Percentiles rank a stretch among this genome's conserved stretches.
phyloP scores from a whole-genome alignment of 2,329 filamentous ascomycete species.

The Alternaria sp. region DNA sequence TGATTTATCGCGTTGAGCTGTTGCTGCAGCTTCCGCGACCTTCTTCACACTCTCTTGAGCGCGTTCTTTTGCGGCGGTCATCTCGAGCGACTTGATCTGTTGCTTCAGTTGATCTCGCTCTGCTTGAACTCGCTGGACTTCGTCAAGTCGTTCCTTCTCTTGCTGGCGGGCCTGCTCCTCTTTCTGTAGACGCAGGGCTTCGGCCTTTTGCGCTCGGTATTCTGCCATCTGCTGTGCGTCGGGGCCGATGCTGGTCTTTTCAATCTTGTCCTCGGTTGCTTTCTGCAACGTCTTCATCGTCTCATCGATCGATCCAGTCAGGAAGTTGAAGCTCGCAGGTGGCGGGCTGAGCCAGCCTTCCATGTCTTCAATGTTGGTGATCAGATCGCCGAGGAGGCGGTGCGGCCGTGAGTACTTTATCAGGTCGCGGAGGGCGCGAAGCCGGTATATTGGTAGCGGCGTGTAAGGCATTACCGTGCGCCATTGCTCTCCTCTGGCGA shows the following conservation, averaged over 20 bases:
- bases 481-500: background rate
- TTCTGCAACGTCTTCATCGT: background rate
- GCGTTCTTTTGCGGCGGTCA: background rate
- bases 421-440: background rate
- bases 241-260: background rate
- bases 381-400: background rate
- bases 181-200: background rate
- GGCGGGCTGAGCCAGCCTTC: constrained; percentile 6
- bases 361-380: constrained; percentile 3
- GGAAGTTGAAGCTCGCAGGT: background rate
- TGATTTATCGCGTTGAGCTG: background rate
- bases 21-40: background rate
- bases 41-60: background rate
- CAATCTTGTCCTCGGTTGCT: background rate
- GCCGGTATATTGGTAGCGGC: background rate
- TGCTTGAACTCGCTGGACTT: background rate
- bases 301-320: background rate
- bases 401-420: background rate
- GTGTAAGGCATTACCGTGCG: constrained; percentile 7
- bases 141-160: background rate
- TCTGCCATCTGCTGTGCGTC: background rate
- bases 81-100: background rate
- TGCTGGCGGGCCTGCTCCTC: background rate
- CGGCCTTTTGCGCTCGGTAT: background rate
- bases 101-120: background rate